Percentiles rank a stretch among this genome's conserved stretches.
Conservation (phyloP, 371 early-diverging fungal genomes). For the Rhizomucor miehei region DNA sequence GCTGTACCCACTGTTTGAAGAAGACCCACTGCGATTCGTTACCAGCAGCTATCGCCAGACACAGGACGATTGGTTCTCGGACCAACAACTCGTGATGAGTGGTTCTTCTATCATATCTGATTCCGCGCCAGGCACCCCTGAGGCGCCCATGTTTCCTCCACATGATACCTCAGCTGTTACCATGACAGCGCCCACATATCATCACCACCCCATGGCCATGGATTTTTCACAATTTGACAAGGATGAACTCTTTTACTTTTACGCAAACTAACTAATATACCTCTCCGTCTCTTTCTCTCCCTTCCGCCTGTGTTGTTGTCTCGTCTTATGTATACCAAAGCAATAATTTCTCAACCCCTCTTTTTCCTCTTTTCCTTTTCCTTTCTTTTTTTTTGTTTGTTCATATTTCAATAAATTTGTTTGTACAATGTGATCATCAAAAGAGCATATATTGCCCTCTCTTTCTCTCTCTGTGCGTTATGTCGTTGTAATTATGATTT, state of each 20-base stretch:
- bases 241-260: too few relatives aligned
- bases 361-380: background rate
- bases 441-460: too few relatives aligned
- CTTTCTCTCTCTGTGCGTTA: too few relatives aligned
- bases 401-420: too few relatives aligned
- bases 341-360: slow-evolving; percentile 1
- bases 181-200: background rate
- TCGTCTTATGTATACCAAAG: slow-evolving; percentile 9
- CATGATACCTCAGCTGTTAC: slow-evolving; percentile 10
- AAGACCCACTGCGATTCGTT: slow-evolving; percentile 36
- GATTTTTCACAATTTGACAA: background rate
- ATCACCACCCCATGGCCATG: slow-evolving; percentile 4
- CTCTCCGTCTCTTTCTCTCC: background rate
- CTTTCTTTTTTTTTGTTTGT: background rate
- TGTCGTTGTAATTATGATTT: slow-evolving; percentile 35
- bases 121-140: slow-evolving; percentile 14
- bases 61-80: slow-evolving; percentile 11
- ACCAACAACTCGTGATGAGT: slow-evolving; percentile 9
- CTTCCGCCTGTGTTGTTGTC: background rate
- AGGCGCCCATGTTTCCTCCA: slow-evolving; percentile 13
- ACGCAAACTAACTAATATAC: background rate
- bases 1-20: slow-evolving; percentile 68
- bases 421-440: too few relatives aligned
- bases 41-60: slow-evolving; percentile 2
- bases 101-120: slow-evolving; percentile 15